A percentile compares a stretch with the other conserved stretches of the same genome.
Conservation (phyloP, 768 basidiomycete genomes). For the Trametopsis cervina region DNA sequence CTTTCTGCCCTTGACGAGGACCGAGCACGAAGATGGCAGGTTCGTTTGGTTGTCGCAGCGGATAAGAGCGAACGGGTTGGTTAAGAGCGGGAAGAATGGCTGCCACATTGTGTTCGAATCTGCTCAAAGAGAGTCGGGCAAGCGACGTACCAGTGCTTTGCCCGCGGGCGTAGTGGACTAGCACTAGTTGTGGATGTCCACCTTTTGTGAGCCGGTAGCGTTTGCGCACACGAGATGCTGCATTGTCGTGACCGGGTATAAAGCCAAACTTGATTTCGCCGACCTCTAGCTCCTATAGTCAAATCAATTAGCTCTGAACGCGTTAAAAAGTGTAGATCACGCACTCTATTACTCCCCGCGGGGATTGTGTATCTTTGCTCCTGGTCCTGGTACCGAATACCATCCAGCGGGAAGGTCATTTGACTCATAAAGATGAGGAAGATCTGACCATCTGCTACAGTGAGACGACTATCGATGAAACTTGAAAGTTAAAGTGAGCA, state of each 20-base stretch:
- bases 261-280: slow-evolving; percentile 71
- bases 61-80: slow-evolving; percentile 64
- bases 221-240: slow-evolving; percentile 62
- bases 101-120: slow-evolving; percentile 22
- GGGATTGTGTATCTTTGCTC: slow-evolving; percentile 57
- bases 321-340: slow-evolving; percentile 20
- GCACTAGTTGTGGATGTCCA: slow-evolving; percentile 63
- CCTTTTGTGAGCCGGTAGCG: slow-evolving; percentile 70
- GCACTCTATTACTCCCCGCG: slow-evolving; percentile 44
- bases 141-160: slow-evolving; percentile 49
- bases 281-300: slow-evolving; percentile 69
- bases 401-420: slow-evolving; percentile 63
- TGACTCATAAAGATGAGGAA: slow-evolving; percentile 59
- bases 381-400: slow-evolving; percentile 68
- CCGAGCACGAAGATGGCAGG: slow-evolving; percentile 65
- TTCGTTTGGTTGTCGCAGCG: slow-evolving; percentile 60
- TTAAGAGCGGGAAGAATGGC: slow-evolving; percentile 54
- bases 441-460: slow-evolving; percentile 51
- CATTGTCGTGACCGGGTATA: slow-evolving; percentile 57
- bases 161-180: slow-evolving; percentile 73
- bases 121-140: slow-evolving; percentile 5
- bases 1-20: slow-evolving; percentile 68
- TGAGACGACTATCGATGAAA: slow-evolving; percentile 4
- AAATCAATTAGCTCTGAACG: slow-evolving; percentile 3
- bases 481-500: slow-evolving; percentile 3